phyloP scores from a whole-genome alignment of 768 basidiomycete genomes.

The Punctularia strigosozonata region DNA sequence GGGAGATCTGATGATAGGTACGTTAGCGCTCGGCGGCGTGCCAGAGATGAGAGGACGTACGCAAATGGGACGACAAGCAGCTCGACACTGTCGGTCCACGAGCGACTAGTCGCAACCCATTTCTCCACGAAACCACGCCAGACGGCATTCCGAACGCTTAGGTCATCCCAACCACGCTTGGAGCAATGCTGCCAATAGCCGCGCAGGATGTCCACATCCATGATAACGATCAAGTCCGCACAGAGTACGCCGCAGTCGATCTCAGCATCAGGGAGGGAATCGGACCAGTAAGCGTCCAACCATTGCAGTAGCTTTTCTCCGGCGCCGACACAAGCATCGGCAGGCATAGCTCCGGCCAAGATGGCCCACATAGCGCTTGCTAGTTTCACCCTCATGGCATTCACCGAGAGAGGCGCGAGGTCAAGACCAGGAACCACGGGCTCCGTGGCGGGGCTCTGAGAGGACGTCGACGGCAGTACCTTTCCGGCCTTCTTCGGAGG shows the following conservation, averaged over 20 bases:
- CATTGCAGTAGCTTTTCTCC: constrained; percentile 13
- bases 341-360: too few relatives aligned
- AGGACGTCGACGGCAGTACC: too few relatives aligned
- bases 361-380: too few relatives aligned
- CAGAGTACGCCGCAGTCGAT: constrained; percentile 50
- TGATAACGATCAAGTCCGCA: constrained; percentile 37
- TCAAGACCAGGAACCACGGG: too few relatives aligned
- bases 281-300: constrained; percentile 25
- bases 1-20: constrained; percentile 18
- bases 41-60: constrained; percentile 24
- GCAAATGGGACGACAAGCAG: constrained; percentile 53
- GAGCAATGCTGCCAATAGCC: constrained; percentile 36
- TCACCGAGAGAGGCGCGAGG: too few relatives aligned
- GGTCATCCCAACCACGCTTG: constrained; percentile 17
- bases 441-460: too few relatives aligned
- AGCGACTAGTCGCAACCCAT: constrained; percentile 36
- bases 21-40: background rate
- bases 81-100: constrained; percentile 43
- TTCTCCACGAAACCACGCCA: constrained; percentile 47
- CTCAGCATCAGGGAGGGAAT: constrained; percentile 31
- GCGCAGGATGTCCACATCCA: constrained; percentile 33
- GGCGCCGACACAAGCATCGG: too few relatives aligned
- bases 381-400: too few relatives aligned
- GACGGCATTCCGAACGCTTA: constrained; percentile 33
- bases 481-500: too few relatives aligned